Conservation (phyloP, 2,329 filamentous ascomycete species). For the Botrytis fabae region DNA sequence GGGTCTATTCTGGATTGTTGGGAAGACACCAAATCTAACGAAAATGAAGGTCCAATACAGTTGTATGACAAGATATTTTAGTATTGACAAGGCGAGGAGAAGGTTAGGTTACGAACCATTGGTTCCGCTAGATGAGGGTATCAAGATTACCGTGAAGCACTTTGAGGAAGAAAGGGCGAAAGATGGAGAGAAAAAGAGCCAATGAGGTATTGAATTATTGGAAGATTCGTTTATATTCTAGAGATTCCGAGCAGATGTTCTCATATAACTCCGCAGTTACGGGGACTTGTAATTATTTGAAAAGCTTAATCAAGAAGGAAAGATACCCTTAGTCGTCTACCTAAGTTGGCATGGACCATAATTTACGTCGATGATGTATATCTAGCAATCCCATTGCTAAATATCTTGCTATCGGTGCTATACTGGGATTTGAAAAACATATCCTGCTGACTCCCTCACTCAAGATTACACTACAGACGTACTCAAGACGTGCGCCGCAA, state of each 20-base stretch:
- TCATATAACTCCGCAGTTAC: neutral
- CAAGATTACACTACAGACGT: neutral
- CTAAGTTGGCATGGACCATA: neutral
- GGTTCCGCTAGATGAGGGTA: conserved; percentile 66
- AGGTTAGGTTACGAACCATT: conserved; percentile 69
- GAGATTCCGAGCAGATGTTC: neutral
- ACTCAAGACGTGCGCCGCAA: too few species aligned
- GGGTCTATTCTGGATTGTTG: conserved; percentile 50
- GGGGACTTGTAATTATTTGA: conserved; percentile 8
- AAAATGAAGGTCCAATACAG: conserved; percentile 56
- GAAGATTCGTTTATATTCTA: neutral
- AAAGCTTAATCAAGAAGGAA: neutral
- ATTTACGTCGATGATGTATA: neutral
- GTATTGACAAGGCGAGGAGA: conserved; percentile 71
- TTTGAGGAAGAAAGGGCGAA: conserved; percentile 33
- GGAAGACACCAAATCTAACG: conserved; percentile 55
- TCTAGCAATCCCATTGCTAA: neutral
- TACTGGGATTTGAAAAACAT: neutral
- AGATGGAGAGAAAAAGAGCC: conserved; percentile 37
- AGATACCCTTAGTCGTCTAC: conserved; percentile 1
- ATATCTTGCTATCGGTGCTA: neutral
- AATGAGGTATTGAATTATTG: neutral
- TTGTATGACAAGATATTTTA: conserved; percentile 76
- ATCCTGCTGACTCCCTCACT: too few species aligned
- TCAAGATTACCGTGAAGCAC: conserved; percentile 35